Conservation (phyloP, 257 asterid genomes). For the Nicotiana otophora region DNA sequence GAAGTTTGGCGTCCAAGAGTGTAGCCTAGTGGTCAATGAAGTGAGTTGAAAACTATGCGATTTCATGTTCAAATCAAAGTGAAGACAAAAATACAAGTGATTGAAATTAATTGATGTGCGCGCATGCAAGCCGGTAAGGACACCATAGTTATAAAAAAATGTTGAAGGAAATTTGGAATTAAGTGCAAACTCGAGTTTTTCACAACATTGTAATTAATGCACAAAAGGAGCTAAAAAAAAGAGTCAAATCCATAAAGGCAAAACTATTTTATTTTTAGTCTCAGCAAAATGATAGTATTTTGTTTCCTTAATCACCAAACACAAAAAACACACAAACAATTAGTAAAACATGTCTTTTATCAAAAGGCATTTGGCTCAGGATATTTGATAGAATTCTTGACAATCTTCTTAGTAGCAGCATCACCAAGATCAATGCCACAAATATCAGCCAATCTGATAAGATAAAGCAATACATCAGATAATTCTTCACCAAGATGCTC, state of each 20-base stretch:
- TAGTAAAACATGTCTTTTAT: not conserved
- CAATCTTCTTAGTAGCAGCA: conserved; percentile 43
- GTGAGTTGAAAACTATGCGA: too few relatives aligned
- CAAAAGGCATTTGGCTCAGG: conserved; percentile 18
- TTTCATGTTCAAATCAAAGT: too few relatives aligned
- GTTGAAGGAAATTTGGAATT: not conserved
- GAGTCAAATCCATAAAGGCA: too few relatives aligned
- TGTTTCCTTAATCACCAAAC: not conserved
- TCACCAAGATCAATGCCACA: conserved; percentile 54
- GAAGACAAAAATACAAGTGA: too few relatives aligned
- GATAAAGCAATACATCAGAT: conserved; percentile 55
- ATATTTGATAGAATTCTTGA: conserved; percentile 45
- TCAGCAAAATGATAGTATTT: not conserved
- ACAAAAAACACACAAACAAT: not conserved
- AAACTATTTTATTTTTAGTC: not conserved
- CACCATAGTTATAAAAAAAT: too few relatives aligned
- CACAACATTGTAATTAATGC: not conserved
- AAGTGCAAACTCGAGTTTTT: too few relatives aligned
- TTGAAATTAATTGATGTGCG: too few relatives aligned
- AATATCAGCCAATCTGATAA: conserved; percentile 49
- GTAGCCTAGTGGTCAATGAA: too few relatives aligned
- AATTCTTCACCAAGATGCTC: conserved; percentile 62
- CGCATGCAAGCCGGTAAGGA: too few relatives aligned
- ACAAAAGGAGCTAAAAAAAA: too few relatives aligned
- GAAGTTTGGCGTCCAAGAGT: too few relatives aligned